phyloP scores from a whole-genome alignment of 805 yeast species.

The Yarrowia divulgata region DNA sequence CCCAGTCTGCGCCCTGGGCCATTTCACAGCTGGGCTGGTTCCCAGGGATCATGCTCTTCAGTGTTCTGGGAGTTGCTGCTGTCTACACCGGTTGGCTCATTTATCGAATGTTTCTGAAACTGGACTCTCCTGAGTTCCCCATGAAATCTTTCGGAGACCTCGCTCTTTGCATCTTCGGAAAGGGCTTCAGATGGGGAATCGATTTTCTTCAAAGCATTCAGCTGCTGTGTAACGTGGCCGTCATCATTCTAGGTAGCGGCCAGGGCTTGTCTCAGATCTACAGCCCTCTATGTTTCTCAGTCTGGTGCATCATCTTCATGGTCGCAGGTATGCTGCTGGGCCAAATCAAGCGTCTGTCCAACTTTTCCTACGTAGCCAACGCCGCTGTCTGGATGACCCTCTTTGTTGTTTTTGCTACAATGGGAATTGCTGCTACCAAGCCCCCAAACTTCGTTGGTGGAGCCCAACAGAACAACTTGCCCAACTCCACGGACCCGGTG shows the following conservation, averaged over 20 bases:
- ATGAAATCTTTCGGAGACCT: constrained; percentile 54
- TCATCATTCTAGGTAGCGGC: constrained; percentile 52
- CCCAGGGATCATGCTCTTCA: constrained; percentile 54
- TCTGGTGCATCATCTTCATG: constrained; percentile 54
- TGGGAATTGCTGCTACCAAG: constrained; percentile 52
- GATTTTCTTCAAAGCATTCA: constrained; percentile 54
- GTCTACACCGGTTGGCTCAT: constrained; percentile 53
- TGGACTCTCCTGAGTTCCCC: constrained; percentile 55
- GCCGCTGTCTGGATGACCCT: constrained; percentile 56
- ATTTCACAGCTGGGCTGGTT: constrained; percentile 54
- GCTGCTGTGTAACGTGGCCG: constrained; percentile 54
- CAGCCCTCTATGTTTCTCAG: constrained; percentile 51
- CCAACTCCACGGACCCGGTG: constrained; percentile 38
- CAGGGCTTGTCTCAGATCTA: constrained; percentile 53
- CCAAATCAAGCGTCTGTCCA: constrained; percentile 52
- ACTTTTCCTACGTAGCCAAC: constrained; percentile 53
- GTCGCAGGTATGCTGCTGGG: constrained; percentile 54
- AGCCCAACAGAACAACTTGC: constrained; percentile 30
- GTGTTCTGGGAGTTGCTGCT: constrained; percentile 53
- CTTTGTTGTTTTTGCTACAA: constrained; percentile 53
- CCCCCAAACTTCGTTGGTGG: constrained; percentile 49
- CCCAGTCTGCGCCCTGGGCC: constrained; percentile 55
- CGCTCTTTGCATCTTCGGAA: constrained; percentile 52
- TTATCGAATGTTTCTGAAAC: constrained; percentile 49
- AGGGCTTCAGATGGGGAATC: constrained; percentile 47